Conservation (phyloP, 2,329 filamentous ascomycete genomes). For the Herpotrichia juniperi region DNA sequence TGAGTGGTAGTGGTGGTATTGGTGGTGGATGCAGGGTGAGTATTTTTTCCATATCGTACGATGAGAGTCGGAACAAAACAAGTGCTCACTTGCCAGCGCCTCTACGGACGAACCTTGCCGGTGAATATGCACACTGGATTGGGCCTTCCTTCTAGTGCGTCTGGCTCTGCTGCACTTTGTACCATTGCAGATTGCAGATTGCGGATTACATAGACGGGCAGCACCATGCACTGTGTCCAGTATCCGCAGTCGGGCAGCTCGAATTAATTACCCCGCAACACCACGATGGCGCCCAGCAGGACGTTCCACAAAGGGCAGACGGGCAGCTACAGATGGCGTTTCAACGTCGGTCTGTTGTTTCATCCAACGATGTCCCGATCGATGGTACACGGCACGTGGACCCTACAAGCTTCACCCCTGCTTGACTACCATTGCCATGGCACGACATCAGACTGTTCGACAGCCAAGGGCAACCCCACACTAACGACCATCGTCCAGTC, state of each 20-base stretch:
- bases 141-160: background rate
- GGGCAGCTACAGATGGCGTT: conserved; percentile 9
- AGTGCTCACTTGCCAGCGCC: background rate
- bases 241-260: background rate
- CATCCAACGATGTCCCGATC: conserved; percentile 13
- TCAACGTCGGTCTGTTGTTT: conserved; percentile 22
- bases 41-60: no score
- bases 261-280: conserved; percentile 7
- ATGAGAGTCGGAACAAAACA: background rate
- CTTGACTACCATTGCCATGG: conserved; percentile 5
- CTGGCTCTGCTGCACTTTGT: background rate
- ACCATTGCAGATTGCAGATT: background rate
- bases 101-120: background rate
- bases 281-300: conserved; percentile 11
- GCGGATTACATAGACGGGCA: background rate
- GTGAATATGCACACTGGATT: background rate
- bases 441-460: conserved; percentile 1
- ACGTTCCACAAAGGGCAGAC: conserved; percentile 5
- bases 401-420: conserved; percentile 10
- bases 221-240: background rate
- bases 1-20: no score
- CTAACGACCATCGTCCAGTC: background rate
- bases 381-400: conserved; percentile 22
- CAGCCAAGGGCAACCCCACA: conserved; percentile 4
- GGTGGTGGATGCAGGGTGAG: no score